Percentiles rank a stretch among this genome's conserved stretches.
Conservation (phyloP, 1,284 basidiomycete species). For the Leccinum subfulvum region DNA sequence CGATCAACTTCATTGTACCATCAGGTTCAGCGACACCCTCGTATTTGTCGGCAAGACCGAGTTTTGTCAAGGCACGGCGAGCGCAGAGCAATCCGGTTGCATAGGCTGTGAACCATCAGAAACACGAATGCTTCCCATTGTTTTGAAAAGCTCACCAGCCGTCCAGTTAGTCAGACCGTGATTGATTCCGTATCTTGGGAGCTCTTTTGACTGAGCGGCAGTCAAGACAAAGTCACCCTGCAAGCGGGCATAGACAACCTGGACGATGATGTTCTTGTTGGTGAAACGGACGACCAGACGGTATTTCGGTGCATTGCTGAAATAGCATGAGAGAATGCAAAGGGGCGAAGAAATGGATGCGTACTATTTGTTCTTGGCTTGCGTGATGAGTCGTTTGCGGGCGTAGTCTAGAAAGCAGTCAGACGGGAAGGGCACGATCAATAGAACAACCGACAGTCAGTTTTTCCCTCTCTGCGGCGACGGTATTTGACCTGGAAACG, state of each 20-base stretch:
- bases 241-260: slow-evolving; percentile 96
- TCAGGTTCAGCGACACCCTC: slow-evolving; percentile 93
- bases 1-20: slow-evolving; percentile 81
- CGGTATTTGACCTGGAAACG: slow-evolving; percentile 98
- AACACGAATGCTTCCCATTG: neutral
- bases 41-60: slow-evolving; percentile 98
- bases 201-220: slow-evolving; percentile 87
- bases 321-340: slow-evolving; percentile 11
- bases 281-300: slow-evolving; percentile 98
- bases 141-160: slow-evolving; percentile 56
- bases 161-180: slow-evolving; percentile 99
- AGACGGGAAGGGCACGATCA: slow-evolving; percentile 8
- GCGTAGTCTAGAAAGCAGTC: slow-evolving; percentile 75
- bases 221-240: slow-evolving; percentile 95
- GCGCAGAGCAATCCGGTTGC: slow-evolving; percentile 96
- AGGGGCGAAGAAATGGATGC: slow-evolving; percentile 23
- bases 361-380: slow-evolving; percentile 99
- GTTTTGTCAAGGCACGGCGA: slow-evolving; percentile 92
- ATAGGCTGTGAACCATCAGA: slow-evolving; percentile 62
- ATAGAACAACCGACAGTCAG: slow-evolving; percentile 74
- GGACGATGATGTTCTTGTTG: slow-evolving; percentile 88
- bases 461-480: slow-evolving; percentile 95
- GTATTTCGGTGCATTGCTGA: slow-evolving; percentile 95
- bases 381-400: slow-evolving; percentile 91
- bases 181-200: slow-evolving; percentile 95